These are phyloP conservation scores for Toxicodendron radicans DNA, from an alignment of 345 rosid species.

Conservation along the genomic window DNA sequence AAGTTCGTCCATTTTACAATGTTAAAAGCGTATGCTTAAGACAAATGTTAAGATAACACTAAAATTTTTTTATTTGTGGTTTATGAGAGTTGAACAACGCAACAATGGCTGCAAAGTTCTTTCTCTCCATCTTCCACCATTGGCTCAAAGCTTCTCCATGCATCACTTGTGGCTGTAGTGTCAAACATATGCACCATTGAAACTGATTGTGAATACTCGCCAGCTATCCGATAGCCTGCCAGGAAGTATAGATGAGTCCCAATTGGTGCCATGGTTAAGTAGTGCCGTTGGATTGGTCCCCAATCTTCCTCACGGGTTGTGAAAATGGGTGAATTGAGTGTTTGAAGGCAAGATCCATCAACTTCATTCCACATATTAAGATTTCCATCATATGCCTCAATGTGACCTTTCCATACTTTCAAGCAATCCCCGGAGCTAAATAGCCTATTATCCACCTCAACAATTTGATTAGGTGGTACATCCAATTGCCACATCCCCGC, in stretches of 20 bases:
- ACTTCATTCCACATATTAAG: slow-evolving; percentile 55
- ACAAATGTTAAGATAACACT: too few relatives aligned
- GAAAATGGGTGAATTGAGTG: slow-evolving; percentile 23
- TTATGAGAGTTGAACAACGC: slow-evolving; percentile 34
- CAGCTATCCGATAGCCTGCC: slow-evolving; percentile 36
- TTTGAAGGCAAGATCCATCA: slow-evolving; percentile 37
- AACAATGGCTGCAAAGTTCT: slow-evolving; percentile 55
- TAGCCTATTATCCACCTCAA: slow-evolving; percentile 31
- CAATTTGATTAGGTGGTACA: slow-evolving; percentile 60
- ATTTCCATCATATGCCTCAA: slow-evolving; percentile 42
- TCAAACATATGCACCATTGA: slow-evolving; percentile 41
- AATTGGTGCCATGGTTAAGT: slow-evolving; percentile 51
- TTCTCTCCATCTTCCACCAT: slow-evolving; percentile 40
- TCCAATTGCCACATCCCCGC: slow-evolving; percentile 64
- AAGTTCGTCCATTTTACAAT: too few relatives aligned
- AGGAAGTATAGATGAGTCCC: slow-evolving; percentile 44
- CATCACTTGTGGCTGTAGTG: slow-evolving; percentile 30
- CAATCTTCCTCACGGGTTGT: slow-evolving; percentile 9
- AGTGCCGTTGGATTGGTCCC: slow-evolving; percentile 31
- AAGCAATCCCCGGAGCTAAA: slow-evolving; percentile 67
- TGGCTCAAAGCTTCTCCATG: slow-evolving; percentile 46
- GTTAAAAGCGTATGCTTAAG: too few relatives aligned
- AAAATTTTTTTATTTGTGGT: too few relatives aligned
- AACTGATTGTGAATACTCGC: slow-evolving; percentile 27
- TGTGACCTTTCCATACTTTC: slow-evolving; percentile 60